Evolutionary conservation across 768 basidiomycete species (phyloP).

Genomic region (Suillus bovinus): DNA sequence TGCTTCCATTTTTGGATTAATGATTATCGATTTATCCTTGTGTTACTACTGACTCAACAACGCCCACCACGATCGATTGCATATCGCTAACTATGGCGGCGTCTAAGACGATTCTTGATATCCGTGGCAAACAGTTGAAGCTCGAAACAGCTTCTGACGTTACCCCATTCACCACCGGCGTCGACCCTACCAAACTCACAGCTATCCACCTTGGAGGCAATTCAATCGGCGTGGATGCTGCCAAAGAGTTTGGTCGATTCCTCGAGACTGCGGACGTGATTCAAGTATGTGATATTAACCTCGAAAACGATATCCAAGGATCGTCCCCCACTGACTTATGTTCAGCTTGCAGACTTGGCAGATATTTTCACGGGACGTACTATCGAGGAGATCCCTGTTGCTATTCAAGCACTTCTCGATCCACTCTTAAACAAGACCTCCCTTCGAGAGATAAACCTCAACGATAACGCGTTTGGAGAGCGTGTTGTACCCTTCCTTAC

Average conservation of each 20-base stretch:
- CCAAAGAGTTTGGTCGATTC: slow-evolving; percentile 79
- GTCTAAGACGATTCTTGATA: slow-evolving; percentile 25
- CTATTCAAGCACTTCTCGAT: slow-evolving; percentile 86
- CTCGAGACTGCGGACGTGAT: slow-evolving; percentile 65
- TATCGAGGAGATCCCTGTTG: slow-evolving; percentile 91
- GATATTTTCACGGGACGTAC: slow-evolving; percentile 98
- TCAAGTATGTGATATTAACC: slow-evolving; percentile 53
- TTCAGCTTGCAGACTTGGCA: slow-evolving; percentile 89
- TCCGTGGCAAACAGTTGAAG: slow-evolving; percentile 52
- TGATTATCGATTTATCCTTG: slow-evolving; percentile 21
- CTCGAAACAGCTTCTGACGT: slow-evolving; percentile 77
- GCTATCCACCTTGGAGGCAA: slow-evolving; percentile 95
- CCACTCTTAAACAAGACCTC: slow-evolving; percentile 79
- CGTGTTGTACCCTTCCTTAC: slow-evolving; percentile 94
- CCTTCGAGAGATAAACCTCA: slow-evolving; percentile 86
- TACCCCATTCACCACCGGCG: slow-evolving; percentile 64
- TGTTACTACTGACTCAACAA: neutral
- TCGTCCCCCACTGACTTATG: slow-evolving; percentile 7
- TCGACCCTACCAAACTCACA: slow-evolving; percentile 68
- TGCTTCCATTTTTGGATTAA: slow-evolving; percentile 21
- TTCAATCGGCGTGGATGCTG: slow-evolving; percentile 90
- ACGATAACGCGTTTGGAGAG: slow-evolving; percentile 96
- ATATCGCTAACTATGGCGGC: slow-evolving; percentile 19
- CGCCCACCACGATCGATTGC: neutral
- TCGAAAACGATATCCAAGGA: neutral